phyloP scores from a whole-genome alignment of 2,329 filamentous ascomycete species.

The Fusarium redolens region DNA sequence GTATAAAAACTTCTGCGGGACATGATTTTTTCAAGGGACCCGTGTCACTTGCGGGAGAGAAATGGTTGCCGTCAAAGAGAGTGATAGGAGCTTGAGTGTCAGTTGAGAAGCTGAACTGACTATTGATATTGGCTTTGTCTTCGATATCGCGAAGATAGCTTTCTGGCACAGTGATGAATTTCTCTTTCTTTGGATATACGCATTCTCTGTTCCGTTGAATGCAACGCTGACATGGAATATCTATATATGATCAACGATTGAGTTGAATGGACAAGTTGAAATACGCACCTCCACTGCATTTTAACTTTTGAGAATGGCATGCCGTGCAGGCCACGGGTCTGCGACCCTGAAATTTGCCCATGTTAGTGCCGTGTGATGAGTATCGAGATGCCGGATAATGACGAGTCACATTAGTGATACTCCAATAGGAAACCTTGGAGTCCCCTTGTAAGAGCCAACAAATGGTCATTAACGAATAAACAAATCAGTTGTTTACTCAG shows the following conservation, averaged over 20 bases:
- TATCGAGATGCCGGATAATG: neutral
- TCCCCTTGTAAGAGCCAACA: neutral
- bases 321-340: neutral
- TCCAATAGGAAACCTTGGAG: neutral
- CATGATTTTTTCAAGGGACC: neutral
- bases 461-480: neutral
- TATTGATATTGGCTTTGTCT: neutral
- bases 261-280: accelerated
- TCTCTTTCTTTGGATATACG: neutral
- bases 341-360: neutral
- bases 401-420: neutral
- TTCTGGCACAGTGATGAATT: neutral
- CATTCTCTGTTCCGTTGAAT: neutral
- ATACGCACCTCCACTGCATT: conserved; percentile 3
- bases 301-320: conserved; percentile 3
- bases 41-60: neutral
- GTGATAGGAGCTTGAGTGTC: accelerated
- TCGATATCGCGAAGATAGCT: neutral
- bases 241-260: neutral
- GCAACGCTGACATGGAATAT: neutral
- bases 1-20: neutral
- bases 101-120: neutral
- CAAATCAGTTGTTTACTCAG: accelerated
- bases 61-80: accelerated
- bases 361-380: neutral